Evolutionary conservation across 257 asterid genomes (phyloP), one percentile per base, ranked within the genome.

Genomic region (Ballota nigra): DNA sequence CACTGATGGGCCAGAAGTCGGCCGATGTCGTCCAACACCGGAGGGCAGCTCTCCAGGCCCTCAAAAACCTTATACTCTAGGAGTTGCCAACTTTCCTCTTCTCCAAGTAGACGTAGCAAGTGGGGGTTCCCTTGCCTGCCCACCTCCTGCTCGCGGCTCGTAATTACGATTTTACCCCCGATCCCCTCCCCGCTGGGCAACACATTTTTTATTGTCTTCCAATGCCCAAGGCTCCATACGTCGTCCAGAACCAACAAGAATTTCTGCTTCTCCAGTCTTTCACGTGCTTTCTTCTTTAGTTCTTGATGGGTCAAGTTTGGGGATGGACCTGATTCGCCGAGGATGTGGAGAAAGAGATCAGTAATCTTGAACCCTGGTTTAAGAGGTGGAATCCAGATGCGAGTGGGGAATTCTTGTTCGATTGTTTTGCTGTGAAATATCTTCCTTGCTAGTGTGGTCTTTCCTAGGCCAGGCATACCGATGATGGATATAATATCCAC

Each of bases 161-260:
- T 28, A 28, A 28, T 28, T 28, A 28, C 3, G 31, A 28, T 4
- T 28, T 28, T 41, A 41, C 51, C 16, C 5, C 8, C 16, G 2
- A n/a, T n/a, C n/a, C n/a, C n/a, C n/a, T n/a, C n/a, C n/a, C 51
- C 51, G 16, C 4, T 41, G 51, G 51, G 51, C 15, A 41, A 41
- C 6, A 41, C 51, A 12, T 13, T 11, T 8, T 3, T 8, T 11
- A 41, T 41, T 0, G 0, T 41, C 2, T 41, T 0, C 51, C 51
- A 41, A 13, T 41, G 51, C 13, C 12, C 51, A 2, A 11, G 0
- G 5, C 51, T 41, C 65, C 65, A 28, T 2, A 59, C 20, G 10
- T 59, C 40, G 65, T 56, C 62, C 5, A 56, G 13, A 5, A 56
- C 62, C 34, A 63, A 1, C 68, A 63, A 63, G 53, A 63, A 63